These are phyloP conservation scores for Mycena galericulata DNA, from an alignment of 768 basidiomycete genomes.

Conservation along the genomic window DNA sequence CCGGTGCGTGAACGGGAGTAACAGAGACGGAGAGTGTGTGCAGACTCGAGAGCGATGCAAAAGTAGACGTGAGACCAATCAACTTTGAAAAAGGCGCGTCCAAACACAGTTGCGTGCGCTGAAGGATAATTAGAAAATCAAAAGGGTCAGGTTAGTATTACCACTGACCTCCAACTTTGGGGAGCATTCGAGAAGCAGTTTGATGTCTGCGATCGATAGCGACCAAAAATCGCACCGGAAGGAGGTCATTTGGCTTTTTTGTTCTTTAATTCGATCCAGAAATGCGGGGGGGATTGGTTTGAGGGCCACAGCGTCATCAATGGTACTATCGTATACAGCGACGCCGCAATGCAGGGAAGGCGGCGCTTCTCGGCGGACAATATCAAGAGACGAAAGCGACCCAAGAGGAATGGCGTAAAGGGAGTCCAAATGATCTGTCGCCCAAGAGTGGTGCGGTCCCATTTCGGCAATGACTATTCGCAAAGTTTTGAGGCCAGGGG, in stretches of 20 bases:
- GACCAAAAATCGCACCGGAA: slow-evolving; percentile 56
- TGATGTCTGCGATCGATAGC: slow-evolving; percentile 47
- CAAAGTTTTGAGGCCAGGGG: slow-evolving; percentile 42
- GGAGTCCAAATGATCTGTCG: slow-evolving; percentile 52
- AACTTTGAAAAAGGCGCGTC: slow-evolving; percentile 53
- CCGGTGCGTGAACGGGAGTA: slow-evolving; percentile 45
- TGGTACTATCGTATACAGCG: slow-evolving; percentile 34
- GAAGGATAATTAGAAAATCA: slow-evolving; percentile 17
- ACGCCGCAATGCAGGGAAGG: slow-evolving; percentile 36
- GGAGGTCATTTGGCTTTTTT: slow-evolving; percentile 38
- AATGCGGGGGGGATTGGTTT: slow-evolving; percentile 48
- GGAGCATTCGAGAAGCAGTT: slow-evolving; percentile 48
- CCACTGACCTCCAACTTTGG: slow-evolving; percentile 47
- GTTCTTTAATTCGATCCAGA: slow-evolving; percentile 40
- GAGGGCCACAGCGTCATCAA: slow-evolving; percentile 45
- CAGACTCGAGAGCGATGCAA: slow-evolving; percentile 45
- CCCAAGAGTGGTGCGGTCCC: slow-evolving; percentile 54
- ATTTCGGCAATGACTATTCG: slow-evolving; percentile 45
- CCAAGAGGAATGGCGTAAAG: slow-evolving; percentile 45
- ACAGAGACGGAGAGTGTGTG: slow-evolving; percentile 46
- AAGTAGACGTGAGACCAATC: slow-evolving; percentile 45
- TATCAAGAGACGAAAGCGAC: slow-evolving; percentile 39
- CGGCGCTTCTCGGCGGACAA: slow-evolving; percentile 41
- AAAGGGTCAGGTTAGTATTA: slow-evolving; percentile 10
- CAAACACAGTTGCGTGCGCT: slow-evolving; percentile 47